Conservation (phyloP, 2,329 filamentous ascomycete species). For the Apiospora pterosperma region DNA sequence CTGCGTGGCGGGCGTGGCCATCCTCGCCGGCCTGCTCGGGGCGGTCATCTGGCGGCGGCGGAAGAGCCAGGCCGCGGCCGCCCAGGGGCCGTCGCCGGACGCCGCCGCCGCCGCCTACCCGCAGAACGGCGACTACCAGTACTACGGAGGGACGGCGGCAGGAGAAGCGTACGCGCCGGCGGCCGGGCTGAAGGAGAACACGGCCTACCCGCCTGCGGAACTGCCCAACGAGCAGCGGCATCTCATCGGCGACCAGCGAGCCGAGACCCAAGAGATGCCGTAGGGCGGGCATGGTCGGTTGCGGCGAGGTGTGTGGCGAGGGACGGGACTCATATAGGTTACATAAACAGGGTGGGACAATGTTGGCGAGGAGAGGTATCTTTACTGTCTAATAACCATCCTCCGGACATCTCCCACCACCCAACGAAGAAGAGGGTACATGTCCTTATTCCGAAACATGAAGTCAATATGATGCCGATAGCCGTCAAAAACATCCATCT, state of each 20-base stretch:
- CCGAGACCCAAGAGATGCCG: background rate
- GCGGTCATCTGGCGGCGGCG: background rate
- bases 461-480: no score
- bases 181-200: background rate
- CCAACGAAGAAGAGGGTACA: no score
- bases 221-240: background rate
- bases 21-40: background rate
- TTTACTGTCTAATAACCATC: no score
- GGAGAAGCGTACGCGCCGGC: background rate
- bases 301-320: no score
- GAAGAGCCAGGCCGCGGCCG: background rate
- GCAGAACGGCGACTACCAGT: background rate
- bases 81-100: background rate
- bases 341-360: no score
- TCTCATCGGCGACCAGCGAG: background rate
- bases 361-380: no score
- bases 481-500: no score
- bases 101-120: background rate
- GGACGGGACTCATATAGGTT: no score
- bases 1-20: constrained; percentile 26
- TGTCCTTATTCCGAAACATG: no score
- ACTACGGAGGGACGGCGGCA: background rate
- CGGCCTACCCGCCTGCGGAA: background rate
- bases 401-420: no score
- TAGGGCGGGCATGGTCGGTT: background rate